These are phyloP conservation scores for Serpula lacrymans DNA, from an alignment of 768 basidiomycete species.

Conservation along the genomic window DNA sequence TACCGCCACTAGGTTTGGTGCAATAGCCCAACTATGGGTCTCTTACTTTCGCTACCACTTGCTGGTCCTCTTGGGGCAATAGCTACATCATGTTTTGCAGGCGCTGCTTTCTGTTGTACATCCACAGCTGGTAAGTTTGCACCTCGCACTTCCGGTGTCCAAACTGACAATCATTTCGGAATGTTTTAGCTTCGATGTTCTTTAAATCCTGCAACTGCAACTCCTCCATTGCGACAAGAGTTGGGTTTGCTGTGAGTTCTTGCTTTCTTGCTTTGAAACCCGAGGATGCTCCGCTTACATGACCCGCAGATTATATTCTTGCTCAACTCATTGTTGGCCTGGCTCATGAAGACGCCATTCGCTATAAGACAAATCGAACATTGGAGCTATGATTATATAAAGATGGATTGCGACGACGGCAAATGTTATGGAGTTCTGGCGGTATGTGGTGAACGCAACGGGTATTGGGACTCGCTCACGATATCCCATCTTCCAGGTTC, in stretches of 20 bases:
- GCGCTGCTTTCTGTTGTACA: slow-evolving; percentile 82
- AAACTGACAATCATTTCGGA: neutral
- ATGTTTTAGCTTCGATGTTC: slow-evolving; percentile 81
- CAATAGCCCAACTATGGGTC: slow-evolving; percentile 65
- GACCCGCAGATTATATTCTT: slow-evolving; percentile 81
- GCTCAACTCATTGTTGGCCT: slow-evolving; percentile 92
- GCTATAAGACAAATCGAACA: slow-evolving; percentile 86
- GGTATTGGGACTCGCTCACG: neutral
- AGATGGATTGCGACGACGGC: slow-evolving; percentile 92
- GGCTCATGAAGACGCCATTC: slow-evolving; percentile 91
- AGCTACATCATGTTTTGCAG: slow-evolving; percentile 79
- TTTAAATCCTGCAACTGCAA: slow-evolving; percentile 99
- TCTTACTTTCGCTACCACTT: slow-evolving; percentile 70
- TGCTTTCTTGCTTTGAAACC: neutral
- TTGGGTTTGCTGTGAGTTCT: slow-evolving; percentile 82
- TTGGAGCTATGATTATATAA: slow-evolving; percentile 94
- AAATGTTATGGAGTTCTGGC: slow-evolving; percentile 97
- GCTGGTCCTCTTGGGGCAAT: slow-evolving; percentile 66
- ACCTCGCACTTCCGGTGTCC: slow-evolving; percentile 8
- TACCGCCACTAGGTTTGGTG: too few relatives aligned
- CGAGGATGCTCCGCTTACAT: neutral
- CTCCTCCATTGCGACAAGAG: slow-evolving; percentile 94
- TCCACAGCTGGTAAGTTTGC: slow-evolving; percentile 70
- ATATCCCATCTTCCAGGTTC: slow-evolving; percentile 51
- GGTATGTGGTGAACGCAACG: slow-evolving; percentile 44